These are phyloP conservation scores for Debaryomycetaceae sp. DNA, from an alignment of 1,139 yeast species.

Conservation along the genomic window DNA sequence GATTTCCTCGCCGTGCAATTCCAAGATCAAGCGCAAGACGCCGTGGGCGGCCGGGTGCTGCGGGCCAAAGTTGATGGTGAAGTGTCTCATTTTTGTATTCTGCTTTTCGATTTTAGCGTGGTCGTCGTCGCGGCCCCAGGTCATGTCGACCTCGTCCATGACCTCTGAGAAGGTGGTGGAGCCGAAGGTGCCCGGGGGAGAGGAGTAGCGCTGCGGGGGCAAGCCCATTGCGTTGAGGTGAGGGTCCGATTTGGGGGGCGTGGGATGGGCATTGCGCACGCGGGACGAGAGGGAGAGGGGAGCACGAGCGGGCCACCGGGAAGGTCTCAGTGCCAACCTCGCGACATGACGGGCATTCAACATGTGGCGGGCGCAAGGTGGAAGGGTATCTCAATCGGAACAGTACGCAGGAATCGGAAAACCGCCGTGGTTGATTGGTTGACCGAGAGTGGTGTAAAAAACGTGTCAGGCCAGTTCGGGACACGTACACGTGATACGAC, in stretches of 20 bases:
- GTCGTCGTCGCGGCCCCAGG: conserved; percentile 36
- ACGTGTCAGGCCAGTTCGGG: too few species aligned
- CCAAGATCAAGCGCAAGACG: conserved; percentile 76
- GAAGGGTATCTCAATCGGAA: too few species aligned
- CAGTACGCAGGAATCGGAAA: too few species aligned
- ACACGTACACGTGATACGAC: too few species aligned
- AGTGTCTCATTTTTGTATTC: conserved; percentile 64
- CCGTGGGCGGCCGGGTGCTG: conserved; percentile 97
- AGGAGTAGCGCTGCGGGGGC: conserved; percentile 24
- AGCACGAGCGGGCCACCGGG: too few species aligned
- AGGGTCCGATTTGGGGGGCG: conserved; percentile 13
- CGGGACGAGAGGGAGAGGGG: too few species aligned
- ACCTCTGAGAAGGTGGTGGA: conserved; percentile 36
- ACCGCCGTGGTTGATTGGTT: too few species aligned
- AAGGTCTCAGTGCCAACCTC: too few species aligned
- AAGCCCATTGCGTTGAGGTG: conserved; percentile 27
- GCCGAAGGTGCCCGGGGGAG: conserved; percentile 23
- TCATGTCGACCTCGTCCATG: conserved; percentile 38
- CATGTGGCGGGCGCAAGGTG: too few species aligned
- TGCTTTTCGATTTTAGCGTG: conserved; percentile 34
- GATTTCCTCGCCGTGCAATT: conserved; percentile 82
- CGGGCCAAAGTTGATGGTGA: conserved; percentile 85
- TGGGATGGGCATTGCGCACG: background rate
- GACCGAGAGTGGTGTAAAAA: too few species aligned
- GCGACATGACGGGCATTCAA: too few species aligned